Evolutionary conservation across 2,329 filamentous ascomycete genomes (phyloP).

Genomic region (Aureobasidium vineae): DNA sequence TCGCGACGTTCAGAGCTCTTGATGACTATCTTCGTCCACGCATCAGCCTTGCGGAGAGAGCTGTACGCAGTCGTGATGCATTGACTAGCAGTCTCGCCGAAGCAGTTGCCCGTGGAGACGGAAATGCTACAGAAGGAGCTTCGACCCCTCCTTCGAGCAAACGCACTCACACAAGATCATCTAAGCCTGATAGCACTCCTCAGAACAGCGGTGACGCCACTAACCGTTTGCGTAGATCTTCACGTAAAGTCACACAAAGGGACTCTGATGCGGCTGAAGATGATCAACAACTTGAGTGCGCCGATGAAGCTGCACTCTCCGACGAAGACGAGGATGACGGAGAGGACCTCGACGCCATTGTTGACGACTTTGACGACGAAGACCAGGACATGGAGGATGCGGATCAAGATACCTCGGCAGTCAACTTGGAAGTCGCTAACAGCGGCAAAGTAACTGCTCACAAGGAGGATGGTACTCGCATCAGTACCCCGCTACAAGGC

Average conservation of each 20-base stretch:
- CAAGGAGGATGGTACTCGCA: conserved; percentile 85
- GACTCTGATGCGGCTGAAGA: conserved; percentile 56
- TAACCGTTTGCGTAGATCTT: conserved; percentile 36
- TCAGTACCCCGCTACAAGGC: conserved; percentile 73
- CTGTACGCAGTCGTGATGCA: conserved; percentile 58
- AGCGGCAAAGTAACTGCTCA: conserved; percentile 86
- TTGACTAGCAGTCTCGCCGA: conserved; percentile 69
- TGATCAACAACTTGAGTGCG: conserved; percentile 75
- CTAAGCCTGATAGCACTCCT: conserved; percentile 23
- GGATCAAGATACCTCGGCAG: conserved; percentile 75
- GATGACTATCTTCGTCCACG: conserved; percentile 93
- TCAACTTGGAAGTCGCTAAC: conserved; percentile 85
- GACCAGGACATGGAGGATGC: conserved; percentile 70
- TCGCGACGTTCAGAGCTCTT: conserved; percentile 93
- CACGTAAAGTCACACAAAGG: conserved; percentile 36
- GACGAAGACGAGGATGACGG: conserved; percentile 53
- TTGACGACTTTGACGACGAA: conserved; percentile 87
- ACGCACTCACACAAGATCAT: conserved; percentile 15
- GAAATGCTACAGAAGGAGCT: conserved; percentile 59
- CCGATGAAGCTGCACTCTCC: conserved; percentile 81
- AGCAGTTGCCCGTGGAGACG: conserved; percentile 5
- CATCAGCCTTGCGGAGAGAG: conserved; percentile 76
- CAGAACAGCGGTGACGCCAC: conserved; percentile 18
- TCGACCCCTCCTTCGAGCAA: conserved; percentile 21
- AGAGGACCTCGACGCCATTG: conserved; percentile 73